These are phyloP conservation scores for Actinomortierella wolfii DNA, from an alignment of 371 early-diverging fungal species.

Conservation along the genomic window DNA sequence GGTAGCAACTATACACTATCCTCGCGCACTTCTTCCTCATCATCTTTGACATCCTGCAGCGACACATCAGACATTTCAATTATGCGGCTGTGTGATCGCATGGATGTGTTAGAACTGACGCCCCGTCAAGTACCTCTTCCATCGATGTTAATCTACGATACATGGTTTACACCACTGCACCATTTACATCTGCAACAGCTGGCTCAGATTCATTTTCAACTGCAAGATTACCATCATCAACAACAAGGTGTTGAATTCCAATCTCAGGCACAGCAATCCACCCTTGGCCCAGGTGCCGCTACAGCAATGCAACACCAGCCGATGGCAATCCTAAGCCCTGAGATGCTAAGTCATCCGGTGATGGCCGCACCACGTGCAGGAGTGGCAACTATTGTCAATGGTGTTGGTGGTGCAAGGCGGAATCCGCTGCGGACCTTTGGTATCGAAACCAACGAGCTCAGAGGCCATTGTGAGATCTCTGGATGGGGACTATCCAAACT, in stretches of 20 bases:
- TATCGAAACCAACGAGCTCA: neutral
- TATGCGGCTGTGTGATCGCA: slow-evolving; percentile 3
- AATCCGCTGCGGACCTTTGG: no score
- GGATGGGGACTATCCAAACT: slow-evolving; percentile 28
- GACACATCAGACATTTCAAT: no score
- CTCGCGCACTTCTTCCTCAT: no score
- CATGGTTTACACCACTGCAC: slow-evolving; percentile 41
- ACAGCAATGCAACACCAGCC: neutral
- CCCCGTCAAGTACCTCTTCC: slow-evolving; percentile 15
- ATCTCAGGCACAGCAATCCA: no score
- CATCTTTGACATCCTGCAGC: no score
- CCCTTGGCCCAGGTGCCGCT: neutral
- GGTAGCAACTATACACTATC: no score
- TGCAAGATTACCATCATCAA: slow-evolving; percentile 13
- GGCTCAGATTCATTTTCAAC: slow-evolving; percentile 20
- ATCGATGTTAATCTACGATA: slow-evolving; percentile 7
- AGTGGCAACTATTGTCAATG: slow-evolving; percentile 13
- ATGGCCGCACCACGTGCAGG: slow-evolving; percentile 22
- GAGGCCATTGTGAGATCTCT: slow-evolving; percentile 34
- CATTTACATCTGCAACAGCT: slow-evolving; percentile 27
- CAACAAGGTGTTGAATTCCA: no score
- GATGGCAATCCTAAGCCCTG: slow-evolving; percentile 1
- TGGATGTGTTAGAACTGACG: slow-evolving; percentile 18
- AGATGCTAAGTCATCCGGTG: slow-evolving; percentile 18
- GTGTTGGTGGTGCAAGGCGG: neutral